These are phyloP conservation scores for Globisporangium recalcitrans DNA, from an alignment of 352 stramenopile genomes.

Conservation along the genomic window DNA sequence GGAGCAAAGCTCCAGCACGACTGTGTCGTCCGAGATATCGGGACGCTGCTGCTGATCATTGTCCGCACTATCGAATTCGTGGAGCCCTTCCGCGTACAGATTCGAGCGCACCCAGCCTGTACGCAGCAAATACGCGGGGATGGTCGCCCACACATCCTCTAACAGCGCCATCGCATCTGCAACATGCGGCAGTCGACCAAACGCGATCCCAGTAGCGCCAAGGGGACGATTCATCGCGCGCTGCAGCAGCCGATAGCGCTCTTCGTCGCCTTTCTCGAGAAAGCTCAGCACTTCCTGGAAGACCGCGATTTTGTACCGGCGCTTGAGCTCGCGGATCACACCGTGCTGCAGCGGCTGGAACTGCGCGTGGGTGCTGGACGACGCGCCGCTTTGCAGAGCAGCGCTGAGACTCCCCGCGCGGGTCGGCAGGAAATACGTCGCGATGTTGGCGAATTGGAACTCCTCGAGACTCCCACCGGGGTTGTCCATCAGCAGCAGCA, in stretches of 20 bases:
- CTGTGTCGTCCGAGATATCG: slow-evolving; percentile 28
- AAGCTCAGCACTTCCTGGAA: slow-evolving; percentile 44
- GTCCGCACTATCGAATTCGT: not conserved
- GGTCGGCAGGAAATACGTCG: slow-evolving; percentile 35
- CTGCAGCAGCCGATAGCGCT: slow-evolving; percentile 36
- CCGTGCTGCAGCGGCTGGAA: slow-evolving; percentile 33
- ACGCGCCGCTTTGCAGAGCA: not conserved
- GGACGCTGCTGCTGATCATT: not conserved
- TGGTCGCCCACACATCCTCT: slow-evolving; percentile 33
- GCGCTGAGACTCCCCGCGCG: slow-evolving; percentile 9
- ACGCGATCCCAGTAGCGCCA: slow-evolving; percentile 26
- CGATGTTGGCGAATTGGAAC: slow-evolving; percentile 37
- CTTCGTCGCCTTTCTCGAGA: slow-evolving; percentile 34
- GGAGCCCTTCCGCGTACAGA: slow-evolving; percentile 9
- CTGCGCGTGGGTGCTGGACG: slow-evolving; percentile 11
- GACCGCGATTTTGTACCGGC: slow-evolving; percentile 41
- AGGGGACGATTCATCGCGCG: slow-evolving; percentile 32
- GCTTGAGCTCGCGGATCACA: slow-evolving; percentile 44
- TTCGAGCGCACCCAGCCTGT: slow-evolving; percentile 31
- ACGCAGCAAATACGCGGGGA: slow-evolving; percentile 19
- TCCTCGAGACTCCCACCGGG: slow-evolving; percentile 28
- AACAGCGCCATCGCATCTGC: slow-evolving; percentile 40
- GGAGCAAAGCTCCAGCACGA: slow-evolving; percentile 33
- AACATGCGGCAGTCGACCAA: slow-evolving; percentile 36
- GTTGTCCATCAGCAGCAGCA: slow-evolving; percentile 46